Base-by-base conservation (phyloP, 2,329 filamentous ascomycete species). In the Thielaviopsis musarum region DNA sequence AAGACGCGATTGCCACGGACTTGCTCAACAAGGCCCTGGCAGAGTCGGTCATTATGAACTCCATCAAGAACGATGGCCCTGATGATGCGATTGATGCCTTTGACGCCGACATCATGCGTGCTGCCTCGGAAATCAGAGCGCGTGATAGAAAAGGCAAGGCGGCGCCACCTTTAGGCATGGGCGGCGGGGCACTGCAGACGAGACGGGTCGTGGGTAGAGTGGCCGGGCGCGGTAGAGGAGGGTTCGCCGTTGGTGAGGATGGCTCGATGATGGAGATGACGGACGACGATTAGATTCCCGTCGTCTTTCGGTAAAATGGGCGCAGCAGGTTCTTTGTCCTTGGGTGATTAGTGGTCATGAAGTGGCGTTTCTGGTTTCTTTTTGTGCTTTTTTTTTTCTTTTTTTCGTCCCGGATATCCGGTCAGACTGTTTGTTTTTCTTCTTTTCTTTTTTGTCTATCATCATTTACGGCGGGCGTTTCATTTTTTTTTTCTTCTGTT, bases 1-100 rank as follows among this genome's bases (percentile, higher is more conserved):
- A 93, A 70, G 88, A 93, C 66, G 82, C 86, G 5, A 85, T 91
- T 64, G 87, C 88, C 2, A 90, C 85, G 0, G 88, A 93, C 68
- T 72, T 93, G 56, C 73, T 93, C 34, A 83, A 81, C 66, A 85
- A 84, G 67, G 86, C 87, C 3, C 73, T 89, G 1, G 79, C 81
- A 28, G 81, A 85, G 69, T 79, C 82, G 48, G 76, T 78, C 2
- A 65, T 73, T 17, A 64, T 72, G 22, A 74, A 74, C 54, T 72
- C 70, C 2, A 71, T 74, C 7, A 74, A 74, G 3, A 72, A 72
- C 34, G 77, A 75, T 0, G 74, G 76, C 41, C 72, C 71, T 0
- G 75, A 77, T 30, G 73, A 73, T 7, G 30, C 30, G 21, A 62
- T 78, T 63, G 70, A 69, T 1, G 71, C 70, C 5, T 78, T 84